Evolutionary conservation across 2,329 filamentous ascomycete genomes (phyloP), one percentile per base, ranked within the genome.

Genomic region (Xylaria sp.): DNA sequence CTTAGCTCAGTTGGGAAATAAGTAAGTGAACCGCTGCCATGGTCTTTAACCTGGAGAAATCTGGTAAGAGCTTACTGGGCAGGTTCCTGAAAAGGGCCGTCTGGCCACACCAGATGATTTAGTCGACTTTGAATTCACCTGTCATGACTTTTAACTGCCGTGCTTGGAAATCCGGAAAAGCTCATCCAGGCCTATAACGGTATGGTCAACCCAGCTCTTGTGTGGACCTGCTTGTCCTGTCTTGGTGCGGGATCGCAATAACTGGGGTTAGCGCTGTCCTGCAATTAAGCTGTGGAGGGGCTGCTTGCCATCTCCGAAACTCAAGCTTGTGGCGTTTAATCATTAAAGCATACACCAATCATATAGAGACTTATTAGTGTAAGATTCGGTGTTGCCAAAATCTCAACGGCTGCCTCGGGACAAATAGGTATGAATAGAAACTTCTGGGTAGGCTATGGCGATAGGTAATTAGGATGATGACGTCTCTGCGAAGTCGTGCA

Each of bases 191-290:
- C 40, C 31, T 46, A 48, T 13, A 33, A 60, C 9, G 28, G 56
- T 13, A n/a, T 23, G 15, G 40, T 46, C 59, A 23, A 49, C 53
- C 31, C 49, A 61, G 1, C 33, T 31, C 20, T n/a, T 44, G 33
- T 66, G 38, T 66, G 61, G 66, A 66, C 59, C 66, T 68, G 58
- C 66, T 68, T 61, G 20, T 65, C 66, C 44, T 63, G 59, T 65
- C 31, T 44, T 63, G 66, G 59, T 44, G 56, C 31, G 33, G 51
- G 65, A 68, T 63, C 53, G 26, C 44, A 64, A 68, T 46, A 58
- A 66, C 54, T 31, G 46, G 66, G 62, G 66, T 66, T 67, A 63
- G 66, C 61, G 58, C 17, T 20, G 23, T 63, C 68, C 68, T 68
- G 61, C 15, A 69, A 69, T 69, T 48, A 51, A 31, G 46, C 67